Conservation (phyloP, 2,329 filamentous ascomycete species). For the Talaromyces rugulosus region DNA sequence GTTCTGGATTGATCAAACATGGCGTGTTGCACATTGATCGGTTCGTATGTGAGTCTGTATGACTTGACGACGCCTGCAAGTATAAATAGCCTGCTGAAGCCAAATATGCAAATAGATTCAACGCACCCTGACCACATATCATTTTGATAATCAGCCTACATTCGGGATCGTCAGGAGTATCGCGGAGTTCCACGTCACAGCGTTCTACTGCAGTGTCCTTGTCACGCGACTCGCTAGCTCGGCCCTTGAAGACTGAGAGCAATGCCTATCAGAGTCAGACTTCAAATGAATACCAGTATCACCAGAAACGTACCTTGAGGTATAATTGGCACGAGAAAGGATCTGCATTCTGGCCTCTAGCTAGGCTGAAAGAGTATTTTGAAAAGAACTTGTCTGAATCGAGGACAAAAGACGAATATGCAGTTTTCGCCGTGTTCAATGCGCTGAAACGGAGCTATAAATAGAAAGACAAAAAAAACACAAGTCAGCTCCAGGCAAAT, state of each 20-base stretch:
- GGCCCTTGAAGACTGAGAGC: conserved; percentile 60
- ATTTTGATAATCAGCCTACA: conserved; percentile 60
- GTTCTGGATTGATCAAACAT: conserved; percentile 56
- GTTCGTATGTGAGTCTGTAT: conserved; percentile 61
- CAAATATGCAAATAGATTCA: not conserved
- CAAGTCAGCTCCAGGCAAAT: not conserved
- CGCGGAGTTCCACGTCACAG: conserved; percentile 59
- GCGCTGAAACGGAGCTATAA: conserved; percentile 56
- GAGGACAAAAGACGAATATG: conserved; percentile 58
- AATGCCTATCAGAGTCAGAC: conserved; percentile 39
- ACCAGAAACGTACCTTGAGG: conserved; percentile 44
- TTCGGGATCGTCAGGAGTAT: conserved; percentile 52
- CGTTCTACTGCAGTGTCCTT: conserved; percentile 58
- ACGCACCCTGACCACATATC: conserved; percentile 55
- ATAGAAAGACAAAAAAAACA: not conserved
- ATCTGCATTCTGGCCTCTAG: conserved; percentile 28
- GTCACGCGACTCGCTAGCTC: conserved; percentile 50
- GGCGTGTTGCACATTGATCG: conserved; percentile 59
- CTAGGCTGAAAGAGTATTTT: conserved; percentile 50
- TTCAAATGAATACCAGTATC: not conserved
- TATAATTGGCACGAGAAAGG: conserved; percentile 58
- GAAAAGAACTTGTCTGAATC: conserved; percentile 54
- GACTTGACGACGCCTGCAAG: conserved; percentile 57
- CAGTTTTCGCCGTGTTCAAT: conserved; percentile 60
- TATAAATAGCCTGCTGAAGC: not conserved